Percentiles rank a stretch among this genome's conserved stretches.
These are phyloP conservation scores for Anethum foeniculum DNA, from an alignment of 140 eudicot genomes.

Conservation along the genomic window DNA sequence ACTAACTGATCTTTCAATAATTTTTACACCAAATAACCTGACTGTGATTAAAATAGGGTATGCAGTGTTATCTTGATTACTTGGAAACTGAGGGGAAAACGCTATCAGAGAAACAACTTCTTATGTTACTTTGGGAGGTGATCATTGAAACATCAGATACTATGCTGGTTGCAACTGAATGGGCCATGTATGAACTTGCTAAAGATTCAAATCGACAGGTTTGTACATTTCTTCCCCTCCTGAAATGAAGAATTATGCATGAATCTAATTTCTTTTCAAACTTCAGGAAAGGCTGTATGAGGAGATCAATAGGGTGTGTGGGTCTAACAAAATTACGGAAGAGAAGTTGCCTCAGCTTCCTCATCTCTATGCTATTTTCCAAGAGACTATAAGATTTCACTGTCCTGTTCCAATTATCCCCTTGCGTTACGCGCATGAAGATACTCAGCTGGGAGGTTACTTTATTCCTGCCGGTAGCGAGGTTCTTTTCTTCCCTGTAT, in stretches of 20 bases:
- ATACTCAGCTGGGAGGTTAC: slow-evolving; percentile 47
- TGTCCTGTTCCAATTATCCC: slow-evolving; percentile 51
- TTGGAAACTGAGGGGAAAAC: slow-evolving; percentile 35
- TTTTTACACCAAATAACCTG: background rate
- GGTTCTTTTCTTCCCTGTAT: slow-evolving; percentile 15
- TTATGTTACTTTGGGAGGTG: slow-evolving; percentile 50
- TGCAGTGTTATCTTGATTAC: slow-evolving; percentile 34
- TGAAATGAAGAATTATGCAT: background rate
- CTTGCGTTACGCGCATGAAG: slow-evolving; percentile 45
- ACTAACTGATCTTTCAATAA: background rate
- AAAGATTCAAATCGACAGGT: slow-evolving; percentile 53
- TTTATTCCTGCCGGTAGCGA: slow-evolving; percentile 46
- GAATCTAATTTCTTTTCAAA: background rate
- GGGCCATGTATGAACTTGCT: slow-evolving; percentile 65
- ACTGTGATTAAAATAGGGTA: slow-evolving; percentile 13
- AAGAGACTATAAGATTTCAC: slow-evolving; percentile 44
- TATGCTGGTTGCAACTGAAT: slow-evolving; percentile 45
- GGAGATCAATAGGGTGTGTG: slow-evolving; percentile 41
- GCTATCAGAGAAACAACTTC: slow-evolving; percentile 34
- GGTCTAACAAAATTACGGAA: slow-evolving; percentile 30
- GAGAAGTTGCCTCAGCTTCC: slow-evolving; percentile 41
- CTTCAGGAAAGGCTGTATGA: slow-evolving; percentile 30
- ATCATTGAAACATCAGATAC: slow-evolving; percentile 60
- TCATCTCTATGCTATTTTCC: slow-evolving; percentile 46
- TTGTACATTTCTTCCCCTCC: background rate